Percentiles rank a stretch among this genome's conserved stretches.
Evolutionary conservation across 1,284 basidiomycete species (phyloP).

Genomic region (Agroathelia rolfsii): DNA sequence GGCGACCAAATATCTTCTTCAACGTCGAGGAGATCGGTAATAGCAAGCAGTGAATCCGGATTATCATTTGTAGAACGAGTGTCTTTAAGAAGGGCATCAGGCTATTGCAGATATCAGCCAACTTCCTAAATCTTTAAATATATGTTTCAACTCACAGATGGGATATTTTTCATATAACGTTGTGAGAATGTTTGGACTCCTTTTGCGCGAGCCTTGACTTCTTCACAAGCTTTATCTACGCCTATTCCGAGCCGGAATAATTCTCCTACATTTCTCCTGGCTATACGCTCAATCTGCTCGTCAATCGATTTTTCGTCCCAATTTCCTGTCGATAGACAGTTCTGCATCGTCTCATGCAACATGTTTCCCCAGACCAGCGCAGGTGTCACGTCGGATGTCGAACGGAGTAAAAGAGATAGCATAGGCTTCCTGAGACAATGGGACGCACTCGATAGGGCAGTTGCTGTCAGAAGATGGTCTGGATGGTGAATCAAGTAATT

Average conservation of each 20-base stretch:
- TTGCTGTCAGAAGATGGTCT: slow-evolving; percentile 83
- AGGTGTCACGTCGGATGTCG: slow-evolving; percentile 47
- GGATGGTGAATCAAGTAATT: slow-evolving; percentile 80
- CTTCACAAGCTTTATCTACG: slow-evolving; percentile 52
- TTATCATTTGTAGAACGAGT: slow-evolving; percentile 43
- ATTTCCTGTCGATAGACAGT: slow-evolving; percentile 46
- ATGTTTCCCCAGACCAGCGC: slow-evolving; percentile 83
- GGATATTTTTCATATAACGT: slow-evolving; percentile 48
- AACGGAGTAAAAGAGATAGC: slow-evolving; percentile 51
- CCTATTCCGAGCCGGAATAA: slow-evolving; percentile 52
- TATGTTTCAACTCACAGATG: slow-evolving; percentile 37
- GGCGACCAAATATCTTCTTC: slow-evolving; percentile 99
- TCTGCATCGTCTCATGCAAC: slow-evolving; percentile 82
- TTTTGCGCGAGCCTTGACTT: slow-evolving; percentile 50
- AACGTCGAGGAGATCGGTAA: slow-evolving; percentile 71
- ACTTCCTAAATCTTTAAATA: slow-evolving; percentile 1
- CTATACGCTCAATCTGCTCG: slow-evolving; percentile 42
- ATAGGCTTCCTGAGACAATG: slow-evolving; percentile 79
- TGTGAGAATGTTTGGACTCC: slow-evolving; percentile 57
- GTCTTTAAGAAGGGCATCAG: slow-evolving; percentile 55
- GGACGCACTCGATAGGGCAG: slow-evolving; percentile 73
- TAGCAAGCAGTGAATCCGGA: slow-evolving; percentile 51
- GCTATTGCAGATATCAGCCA: slow-evolving; percentile 26
- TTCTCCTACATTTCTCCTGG: slow-evolving; percentile 43
- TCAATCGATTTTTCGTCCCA: slow-evolving; percentile 58